Conservation (phyloP, 352 stramenopile species). For the Hyaloperonospora arabidopsidis region DNA sequence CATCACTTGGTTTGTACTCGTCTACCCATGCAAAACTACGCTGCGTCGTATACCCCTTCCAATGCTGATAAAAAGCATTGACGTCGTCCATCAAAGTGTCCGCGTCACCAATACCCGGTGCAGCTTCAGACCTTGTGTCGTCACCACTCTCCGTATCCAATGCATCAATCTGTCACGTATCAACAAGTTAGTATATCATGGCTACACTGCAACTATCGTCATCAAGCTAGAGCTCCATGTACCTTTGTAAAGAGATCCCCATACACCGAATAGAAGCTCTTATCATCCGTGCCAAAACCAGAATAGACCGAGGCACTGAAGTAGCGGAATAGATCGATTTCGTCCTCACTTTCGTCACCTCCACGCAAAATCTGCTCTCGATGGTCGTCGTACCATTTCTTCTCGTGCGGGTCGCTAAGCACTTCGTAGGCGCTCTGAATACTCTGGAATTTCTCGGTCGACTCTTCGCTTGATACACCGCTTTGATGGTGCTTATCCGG, state of each 20-base stretch:
- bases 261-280: constrained; percentile 78
- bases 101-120: constrained; percentile 44
- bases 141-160: constrained; percentile 39
- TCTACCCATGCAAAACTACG: constrained; percentile 74
- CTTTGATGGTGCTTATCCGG: constrained; percentile 82
- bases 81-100: constrained; percentile 44
- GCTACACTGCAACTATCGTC: neutral
- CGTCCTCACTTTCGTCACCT: constrained; percentile 37
- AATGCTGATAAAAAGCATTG: constrained; percentile 71
- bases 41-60: constrained; percentile 65
- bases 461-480: constrained; percentile 60
- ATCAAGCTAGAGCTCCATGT: constrained; percentile 4
- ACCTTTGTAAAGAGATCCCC: constrained; percentile 62
- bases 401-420: constrained; percentile 75
- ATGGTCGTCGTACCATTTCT: constrained; percentile 87
- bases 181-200: neutral
- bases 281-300: constrained; percentile 64
- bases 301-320: constrained; percentile 72
- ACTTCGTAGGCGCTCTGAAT: constrained; percentile 85
- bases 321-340: constrained; percentile 71
- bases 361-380: constrained; percentile 78
- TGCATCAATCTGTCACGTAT: constrained; percentile 48
- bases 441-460: constrained; percentile 74
- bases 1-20: constrained; percentile 78
- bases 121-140: constrained; percentile 9